Conservation (phyloP, 257 asterid species). For the Rubia yunnanensis region DNA sequence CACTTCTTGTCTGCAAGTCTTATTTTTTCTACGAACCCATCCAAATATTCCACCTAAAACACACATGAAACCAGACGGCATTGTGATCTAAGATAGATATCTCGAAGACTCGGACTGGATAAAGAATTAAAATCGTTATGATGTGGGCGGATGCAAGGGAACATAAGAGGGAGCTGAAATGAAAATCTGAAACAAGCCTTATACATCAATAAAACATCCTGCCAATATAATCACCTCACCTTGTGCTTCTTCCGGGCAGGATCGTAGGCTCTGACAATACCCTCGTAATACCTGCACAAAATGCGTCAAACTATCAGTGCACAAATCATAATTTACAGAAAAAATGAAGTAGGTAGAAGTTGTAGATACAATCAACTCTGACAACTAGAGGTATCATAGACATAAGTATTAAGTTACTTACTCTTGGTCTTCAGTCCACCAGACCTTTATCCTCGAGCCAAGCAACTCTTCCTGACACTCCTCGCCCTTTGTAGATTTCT, state of each 20-base stretch:
- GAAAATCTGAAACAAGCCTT: not conserved
- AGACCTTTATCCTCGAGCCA: constrained; percentile 18
- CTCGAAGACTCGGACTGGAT: too few relatives aligned
- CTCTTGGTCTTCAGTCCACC: constrained; percentile 40
- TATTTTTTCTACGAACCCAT: constrained; percentile 30
- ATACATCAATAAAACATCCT: not conserved
- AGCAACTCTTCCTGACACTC: constrained; percentile 34
- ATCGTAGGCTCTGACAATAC: constrained; percentile 35
- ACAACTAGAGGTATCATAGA: not conserved
- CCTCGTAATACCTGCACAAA: constrained; percentile 39
- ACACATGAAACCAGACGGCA: not conserved
- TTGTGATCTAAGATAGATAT: not conserved
- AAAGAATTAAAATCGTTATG: not conserved
- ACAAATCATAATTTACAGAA: not conserved
- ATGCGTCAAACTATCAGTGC: constrained; percentile 6
- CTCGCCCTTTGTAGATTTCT: constrained; percentile 10
- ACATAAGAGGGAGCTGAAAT: not conserved
- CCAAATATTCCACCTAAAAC: constrained; percentile 31
- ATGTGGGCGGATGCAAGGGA: not conserved
- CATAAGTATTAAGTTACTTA: constrained; percentile 24
- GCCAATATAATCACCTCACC: constrained; percentile 25
- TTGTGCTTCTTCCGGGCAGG: constrained; percentile 31
- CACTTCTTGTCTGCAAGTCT: constrained; percentile 27
- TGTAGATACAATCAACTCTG: not conserved
- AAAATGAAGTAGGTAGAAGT: not conserved